phyloP scores from a whole-genome alignment of 805 yeast species.

The Komagataella pastoris region DNA sequence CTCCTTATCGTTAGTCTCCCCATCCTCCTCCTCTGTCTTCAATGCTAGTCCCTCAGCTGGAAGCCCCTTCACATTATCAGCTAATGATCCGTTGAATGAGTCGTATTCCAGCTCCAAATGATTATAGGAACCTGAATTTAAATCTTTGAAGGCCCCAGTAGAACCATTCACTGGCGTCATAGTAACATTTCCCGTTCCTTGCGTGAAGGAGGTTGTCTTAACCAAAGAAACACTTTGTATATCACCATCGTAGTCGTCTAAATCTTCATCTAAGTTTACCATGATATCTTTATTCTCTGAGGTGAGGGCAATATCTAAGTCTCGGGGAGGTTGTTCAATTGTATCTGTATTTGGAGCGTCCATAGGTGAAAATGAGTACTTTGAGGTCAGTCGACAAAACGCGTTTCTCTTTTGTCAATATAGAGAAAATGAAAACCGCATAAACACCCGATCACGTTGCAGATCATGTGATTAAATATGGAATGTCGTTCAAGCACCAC shows the following conservation, averaged over 20 bases:
- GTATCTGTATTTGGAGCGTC: background rate
- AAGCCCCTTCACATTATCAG: constrained; percentile 9
- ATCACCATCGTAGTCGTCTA: background rate
- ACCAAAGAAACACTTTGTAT: background rate
- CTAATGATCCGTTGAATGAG: constrained; percentile 16
- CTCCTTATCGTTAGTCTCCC: background rate
- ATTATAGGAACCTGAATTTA: constrained; percentile 4
- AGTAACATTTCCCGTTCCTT: background rate
- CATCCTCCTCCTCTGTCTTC: background rate
- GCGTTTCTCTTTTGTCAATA: background rate
- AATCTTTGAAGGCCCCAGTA: background rate
- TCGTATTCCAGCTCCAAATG: constrained; percentile 19
- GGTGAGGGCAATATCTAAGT: background rate
- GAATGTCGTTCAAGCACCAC: background rate
- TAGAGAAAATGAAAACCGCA: background rate
- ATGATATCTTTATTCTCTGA: background rate
- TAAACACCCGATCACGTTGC: background rate
- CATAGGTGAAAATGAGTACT: background rate
- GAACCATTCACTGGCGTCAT: background rate
- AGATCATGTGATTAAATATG: background rate
- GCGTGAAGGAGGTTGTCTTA: background rate
- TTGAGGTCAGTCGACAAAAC: background rate
- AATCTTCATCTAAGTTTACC: background rate
- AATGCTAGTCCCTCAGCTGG: background rate
- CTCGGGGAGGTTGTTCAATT: background rate